These are phyloP conservation scores for Mrakiaceae sp. DNA, from an alignment of 1,284 basidiomycete species.

Conservation along the genomic window DNA sequence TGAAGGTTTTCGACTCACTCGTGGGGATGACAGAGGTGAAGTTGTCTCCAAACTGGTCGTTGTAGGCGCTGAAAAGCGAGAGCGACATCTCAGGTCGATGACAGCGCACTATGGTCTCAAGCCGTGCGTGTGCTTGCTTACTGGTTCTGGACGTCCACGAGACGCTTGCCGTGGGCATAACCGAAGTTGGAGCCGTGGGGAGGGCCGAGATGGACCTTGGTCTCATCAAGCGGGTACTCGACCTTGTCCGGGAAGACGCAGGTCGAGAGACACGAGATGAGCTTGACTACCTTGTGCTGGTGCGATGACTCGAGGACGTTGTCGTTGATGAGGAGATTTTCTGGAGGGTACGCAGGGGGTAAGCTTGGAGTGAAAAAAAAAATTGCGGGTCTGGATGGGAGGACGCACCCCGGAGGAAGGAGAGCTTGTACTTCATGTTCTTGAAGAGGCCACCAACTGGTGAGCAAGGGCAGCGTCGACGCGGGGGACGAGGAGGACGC, in stretches of 20 bases:
- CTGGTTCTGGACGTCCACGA: constrained; percentile 88
- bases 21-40: constrained; percentile 89
- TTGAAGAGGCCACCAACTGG: constrained; percentile 14
- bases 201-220: constrained; percentile 72
- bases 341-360: constrained; percentile 25
- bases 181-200: constrained; percentile 75
- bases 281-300: constrained; percentile 43
- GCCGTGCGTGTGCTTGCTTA: constrained; percentile 31
- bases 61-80: constrained; percentile 54
- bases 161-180: constrained; percentile 82
- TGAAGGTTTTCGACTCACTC: constrained; percentile 26
- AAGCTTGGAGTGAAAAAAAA: too few relatives aligned
- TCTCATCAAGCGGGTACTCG: constrained; percentile 77
- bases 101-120: too few relatives aligned
- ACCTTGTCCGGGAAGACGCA: constrained; percentile 40
- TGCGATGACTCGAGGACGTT: constrained; percentile 68
- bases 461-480: neutral
- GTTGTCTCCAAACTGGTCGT: constrained; percentile 77
- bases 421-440: constrained; percentile 83
- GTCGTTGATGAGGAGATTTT: constrained; percentile 84
- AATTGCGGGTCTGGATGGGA: too few relatives aligned
- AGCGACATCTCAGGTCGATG: neutral
- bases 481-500: too few relatives aligned
- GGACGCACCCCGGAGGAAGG: constrained; percentile 51
- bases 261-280: constrained; percentile 37